phyloP scores from a whole-genome alignment of 495 filamentous ascomycete genomes.

The Podospora conica region DNA sequence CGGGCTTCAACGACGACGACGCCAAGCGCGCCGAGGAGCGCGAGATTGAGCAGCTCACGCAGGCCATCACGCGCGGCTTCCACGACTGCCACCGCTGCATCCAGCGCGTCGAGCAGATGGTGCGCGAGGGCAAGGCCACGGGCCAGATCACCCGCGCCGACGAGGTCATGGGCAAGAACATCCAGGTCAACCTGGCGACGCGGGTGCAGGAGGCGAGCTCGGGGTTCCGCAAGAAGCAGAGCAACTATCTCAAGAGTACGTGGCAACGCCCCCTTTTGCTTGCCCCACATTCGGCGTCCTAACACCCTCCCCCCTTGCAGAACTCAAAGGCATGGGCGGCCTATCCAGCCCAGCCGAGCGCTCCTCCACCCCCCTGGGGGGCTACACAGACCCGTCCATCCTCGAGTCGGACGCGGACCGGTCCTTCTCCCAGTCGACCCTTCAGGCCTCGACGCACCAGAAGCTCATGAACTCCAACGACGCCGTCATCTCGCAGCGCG shows the following conservation, averaged over 20 bases:
- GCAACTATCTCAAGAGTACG: constrained; percentile 89
- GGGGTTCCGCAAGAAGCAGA: constrained; percentile 91
- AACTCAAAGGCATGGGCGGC: constrained; percentile 69
- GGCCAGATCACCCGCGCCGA: constrained; percentile 71
- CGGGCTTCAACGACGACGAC: constrained; percentile 93
- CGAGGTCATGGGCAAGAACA: constrained; percentile 92
- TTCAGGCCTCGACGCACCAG: constrained; percentile 62
- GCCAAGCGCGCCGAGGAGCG: constrained; percentile 74
- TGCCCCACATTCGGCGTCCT: not conserved
- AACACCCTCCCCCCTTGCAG: constrained; percentile 38
- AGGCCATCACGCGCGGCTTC: constrained; percentile 81
- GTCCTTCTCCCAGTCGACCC: constrained; percentile 81
- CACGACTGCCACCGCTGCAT: constrained; percentile 86
- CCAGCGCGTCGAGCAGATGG: constrained; percentile 78
- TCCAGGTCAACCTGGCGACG: constrained; percentile 81
- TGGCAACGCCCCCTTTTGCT: not conserved
- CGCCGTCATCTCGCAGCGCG: constrained; percentile 78
- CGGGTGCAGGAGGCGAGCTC: constrained; percentile 91
- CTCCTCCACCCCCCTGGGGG: constrained; percentile 52
- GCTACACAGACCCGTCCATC: constrained; percentile 63
- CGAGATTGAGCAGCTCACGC: constrained; percentile 84
- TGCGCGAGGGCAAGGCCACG: constrained; percentile 61
- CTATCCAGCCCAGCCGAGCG: constrained; percentile 43
- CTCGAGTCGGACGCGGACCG: constrained; percentile 88
- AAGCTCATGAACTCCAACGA: constrained; percentile 72